phyloP scores from a whole-genome alignment of 495 filamentous ascomycete genomes.

The Beverwykella pulmonaria region DNA sequence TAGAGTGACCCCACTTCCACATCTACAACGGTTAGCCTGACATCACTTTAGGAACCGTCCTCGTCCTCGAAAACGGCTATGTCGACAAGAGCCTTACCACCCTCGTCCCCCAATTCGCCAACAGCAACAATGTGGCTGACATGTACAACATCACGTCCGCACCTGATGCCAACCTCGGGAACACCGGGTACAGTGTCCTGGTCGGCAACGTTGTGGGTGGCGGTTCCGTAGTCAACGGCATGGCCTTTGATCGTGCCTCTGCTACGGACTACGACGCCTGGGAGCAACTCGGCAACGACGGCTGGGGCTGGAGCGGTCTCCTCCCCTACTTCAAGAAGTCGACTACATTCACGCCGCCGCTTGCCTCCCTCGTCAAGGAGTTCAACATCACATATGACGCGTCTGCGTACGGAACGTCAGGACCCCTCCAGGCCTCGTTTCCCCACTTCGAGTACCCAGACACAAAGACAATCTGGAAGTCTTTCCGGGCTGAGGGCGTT shows the following conservation, averaged over 20 bases:
- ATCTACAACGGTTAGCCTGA: too few species aligned
- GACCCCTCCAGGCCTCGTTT: conserved; percentile 49
- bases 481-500: conserved; percentile 1
- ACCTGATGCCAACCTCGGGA: conserved; percentile 13
- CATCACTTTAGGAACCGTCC: conserved; percentile 27
- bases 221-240: conserved; percentile 49
- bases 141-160: conserved; percentile 14
- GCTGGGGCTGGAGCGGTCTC: conserved; percentile 43
- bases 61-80: conserved; percentile 30
- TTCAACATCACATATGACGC: conserved; percentile 47
- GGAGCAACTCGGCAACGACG: conserved; percentile 26
- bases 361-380: neutral
- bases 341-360: conserved; percentile 13
- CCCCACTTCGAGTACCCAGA: conserved; percentile 50
- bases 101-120: conserved; percentile 8
- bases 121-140: neutral
- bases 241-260: conserved; percentile 34
- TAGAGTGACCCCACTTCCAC: too few species aligned
- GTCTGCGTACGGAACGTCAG: conserved; percentile 45
- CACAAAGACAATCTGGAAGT: conserved; percentile 40
- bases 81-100: conserved; percentile 11
- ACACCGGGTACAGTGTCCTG: neutral
- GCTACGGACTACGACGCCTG: conserved; percentile 40
- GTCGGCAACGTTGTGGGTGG: conserved; percentile 49
- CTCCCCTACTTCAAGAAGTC: conserved; percentile 34